These are phyloP conservation scores for Strobilomyces dryophilus DNA, from an alignment of 768 basidiomycete genomes.

Conservation along the genomic window DNA sequence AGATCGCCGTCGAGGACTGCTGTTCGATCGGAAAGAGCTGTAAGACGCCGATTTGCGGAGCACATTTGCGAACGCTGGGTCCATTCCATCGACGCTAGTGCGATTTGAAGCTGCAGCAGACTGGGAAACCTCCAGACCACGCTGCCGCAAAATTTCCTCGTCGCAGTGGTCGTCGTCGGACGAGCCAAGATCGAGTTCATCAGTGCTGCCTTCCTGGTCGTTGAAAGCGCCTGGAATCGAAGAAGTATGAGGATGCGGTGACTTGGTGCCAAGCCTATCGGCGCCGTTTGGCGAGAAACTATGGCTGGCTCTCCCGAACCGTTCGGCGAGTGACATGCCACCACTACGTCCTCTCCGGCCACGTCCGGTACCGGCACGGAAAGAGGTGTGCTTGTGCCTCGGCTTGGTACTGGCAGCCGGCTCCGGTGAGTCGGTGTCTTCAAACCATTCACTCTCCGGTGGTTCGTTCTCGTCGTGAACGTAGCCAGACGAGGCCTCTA, in stretches of 20 bases:
- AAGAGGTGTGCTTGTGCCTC: slow-evolving; percentile 48
- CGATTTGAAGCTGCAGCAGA: slow-evolving; percentile 49
- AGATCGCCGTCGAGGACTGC: slow-evolving; percentile 61
- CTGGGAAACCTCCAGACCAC: slow-evolving; percentile 32
- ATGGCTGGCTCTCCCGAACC: slow-evolving; percentile 55
- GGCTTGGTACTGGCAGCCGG: slow-evolving; percentile 31
- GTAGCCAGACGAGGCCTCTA: slow-evolving; percentile 41
- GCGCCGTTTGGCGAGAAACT: slow-evolving; percentile 45
- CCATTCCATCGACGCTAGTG: slow-evolving; percentile 81
- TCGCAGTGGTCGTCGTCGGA: slow-evolving; percentile 20
- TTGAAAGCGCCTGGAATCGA: slow-evolving; percentile 32
- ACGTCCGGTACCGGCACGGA: slow-evolving; percentile 44
- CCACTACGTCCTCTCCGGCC: slow-evolving; percentile 53
- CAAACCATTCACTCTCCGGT: slow-evolving; percentile 40
- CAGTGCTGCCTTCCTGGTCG: slow-evolving; percentile 9
- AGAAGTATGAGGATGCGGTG: slow-evolving; percentile 29
- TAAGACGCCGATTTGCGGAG: slow-evolving; percentile 52
- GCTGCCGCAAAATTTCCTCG: slow-evolving; percentile 26
- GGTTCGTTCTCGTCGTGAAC: slow-evolving; percentile 36
- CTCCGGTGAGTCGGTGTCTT: slow-evolving; percentile 40
- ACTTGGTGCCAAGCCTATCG: slow-evolving; percentile 16
- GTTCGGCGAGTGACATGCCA: slow-evolving; percentile 53
- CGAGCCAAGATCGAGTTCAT: slow-evolving; percentile 22
- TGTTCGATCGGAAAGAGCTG: slow-evolving; percentile 39
- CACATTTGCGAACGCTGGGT: slow-evolving; percentile 78